Base-by-base conservation (phyloP, 2,329 filamentous ascomycete genomes). In the Huntiella omanensis region DNA sequence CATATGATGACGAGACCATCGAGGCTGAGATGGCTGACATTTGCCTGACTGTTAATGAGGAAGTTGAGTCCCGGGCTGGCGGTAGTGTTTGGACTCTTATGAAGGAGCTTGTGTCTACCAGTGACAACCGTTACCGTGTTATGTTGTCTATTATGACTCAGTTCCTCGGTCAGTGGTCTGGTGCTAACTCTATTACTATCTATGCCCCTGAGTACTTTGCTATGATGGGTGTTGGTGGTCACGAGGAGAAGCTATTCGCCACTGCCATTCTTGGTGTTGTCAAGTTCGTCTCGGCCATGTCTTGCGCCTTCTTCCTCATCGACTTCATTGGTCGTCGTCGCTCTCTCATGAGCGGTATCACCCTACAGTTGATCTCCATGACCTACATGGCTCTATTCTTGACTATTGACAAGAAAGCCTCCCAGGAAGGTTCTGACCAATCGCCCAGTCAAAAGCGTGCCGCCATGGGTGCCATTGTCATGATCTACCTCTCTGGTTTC, bases 291-390 rank as follows among this genome's bases (percentile, higher is more conserved):
- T 70, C 77, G 0, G 73, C 79, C 11, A 57, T 86, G 32, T 53
- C 73, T 35, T 87, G 81, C 57, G 81, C 82, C 0, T 67, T 86
- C 45, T 84, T 87, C 69, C 69, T 87, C 6, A 80, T 87, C 52
- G 83, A 87, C 54, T 75, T 80, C 46, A 77, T 87, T 52, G 83
- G 83, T 4, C 77, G 83, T 49, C 86, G 85, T 60, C 71, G 75
- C 5, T 67, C 76, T 0, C 66, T 80, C 0, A 64, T 77, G 13
- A 58, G 69, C 0, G 76, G 76, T 2, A 79, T 80, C 53, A 64
- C 63, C 2, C 62, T 78, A 1, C 76, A 80, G 57, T 66, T 67
- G 12, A 57, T 80, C 7, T 54, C 74, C 11, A 77, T 80, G 71
- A 52, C 75, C 52, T 80, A 79, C 56, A 64, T 80, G 10, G 76